These are phyloP conservation scores for Pyrenopolyporus hunteri DNA, from an alignment of 495 filamentous ascomycete genomes.

Conservation along the genomic window DNA sequence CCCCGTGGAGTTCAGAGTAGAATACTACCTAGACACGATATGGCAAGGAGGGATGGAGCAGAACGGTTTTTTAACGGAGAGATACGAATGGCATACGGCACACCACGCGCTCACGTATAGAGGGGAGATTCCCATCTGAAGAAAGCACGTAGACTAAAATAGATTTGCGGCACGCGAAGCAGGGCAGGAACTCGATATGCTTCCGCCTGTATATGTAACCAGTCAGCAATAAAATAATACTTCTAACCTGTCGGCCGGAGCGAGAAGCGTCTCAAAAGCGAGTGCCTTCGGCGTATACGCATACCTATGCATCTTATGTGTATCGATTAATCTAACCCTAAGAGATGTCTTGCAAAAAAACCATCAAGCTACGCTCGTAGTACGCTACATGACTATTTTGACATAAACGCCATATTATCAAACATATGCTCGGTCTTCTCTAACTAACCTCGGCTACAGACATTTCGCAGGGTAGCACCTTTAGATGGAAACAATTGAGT, in stretches of 20 bases:
- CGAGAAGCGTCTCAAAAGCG: too few species aligned
- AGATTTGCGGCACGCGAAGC: constrained; percentile 20
- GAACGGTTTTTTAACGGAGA: constrained; percentile 1
- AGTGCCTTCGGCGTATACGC: too few species aligned
- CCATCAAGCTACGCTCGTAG: background rate
- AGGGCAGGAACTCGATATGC: background rate
- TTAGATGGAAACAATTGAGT: background rate
- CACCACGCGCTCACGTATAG: constrained; percentile 13
- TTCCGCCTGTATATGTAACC: constrained; percentile 19
- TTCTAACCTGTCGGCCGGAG: too few species aligned
- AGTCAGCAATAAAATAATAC: constrained; percentile 1
- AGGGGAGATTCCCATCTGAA: constrained; percentile 4
- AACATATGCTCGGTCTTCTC: constrained; percentile 2
- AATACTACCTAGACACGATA: constrained; percentile 9
- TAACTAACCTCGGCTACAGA: background rate
- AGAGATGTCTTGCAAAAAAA: background rate
- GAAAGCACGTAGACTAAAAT: constrained; percentile 19
- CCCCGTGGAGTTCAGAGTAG: constrained; percentile 9
- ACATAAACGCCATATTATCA: background rate
- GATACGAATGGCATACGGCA: too few species aligned
- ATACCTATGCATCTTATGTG: too few species aligned
- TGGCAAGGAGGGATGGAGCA: constrained; percentile 9
- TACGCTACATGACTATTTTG: background rate
- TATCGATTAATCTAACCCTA: background rate
- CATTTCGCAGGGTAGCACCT: background rate